Evolutionary conservation across 1,284 basidiomycete species (phyloP).

Genomic region (Wallemia ichthyophaga): DNA sequence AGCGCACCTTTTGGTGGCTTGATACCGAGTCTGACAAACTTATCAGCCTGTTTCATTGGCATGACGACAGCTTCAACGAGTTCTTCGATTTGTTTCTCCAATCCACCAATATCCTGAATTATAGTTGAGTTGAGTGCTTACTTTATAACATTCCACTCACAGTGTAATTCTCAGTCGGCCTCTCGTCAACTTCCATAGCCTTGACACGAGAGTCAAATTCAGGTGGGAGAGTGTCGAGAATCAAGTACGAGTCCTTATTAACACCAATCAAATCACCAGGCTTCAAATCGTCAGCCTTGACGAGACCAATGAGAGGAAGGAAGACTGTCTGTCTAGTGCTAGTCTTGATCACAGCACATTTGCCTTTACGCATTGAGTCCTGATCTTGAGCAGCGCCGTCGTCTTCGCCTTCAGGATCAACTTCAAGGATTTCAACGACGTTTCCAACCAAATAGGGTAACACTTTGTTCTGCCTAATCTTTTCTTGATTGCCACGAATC

Average conservation of each 20-base stretch:
- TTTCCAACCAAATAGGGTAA: conserved; percentile 93
- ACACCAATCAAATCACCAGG: conserved; percentile 91
- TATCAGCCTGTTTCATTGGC: conserved; percentile 50
- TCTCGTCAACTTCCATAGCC: conserved; percentile 76
- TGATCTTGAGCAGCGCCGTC: conserved; percentile 80
- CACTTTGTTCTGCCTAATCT: conserved; percentile 99
- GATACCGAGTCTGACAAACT: conserved; percentile 53
- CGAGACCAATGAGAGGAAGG: conserved; percentile 86
- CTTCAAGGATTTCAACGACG: conserved; percentile 84
- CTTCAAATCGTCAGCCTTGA: conserved; percentile 59
- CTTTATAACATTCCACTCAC: no score
- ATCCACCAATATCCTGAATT: conserved; percentile 31
- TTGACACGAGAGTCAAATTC: conserved; percentile 52
- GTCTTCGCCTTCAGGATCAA: conserved; percentile 73
- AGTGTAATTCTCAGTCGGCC: conserved; percentile 44
- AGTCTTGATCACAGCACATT: conserved; percentile 96
- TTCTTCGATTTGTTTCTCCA: conserved; percentile 57
- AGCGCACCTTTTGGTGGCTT: conserved; percentile 43
- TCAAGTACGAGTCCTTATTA: conserved; percentile 97
- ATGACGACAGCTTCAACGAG: conserved; percentile 47
- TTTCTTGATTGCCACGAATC: conserved; percentile 90
- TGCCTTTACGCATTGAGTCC: conserved; percentile 76
- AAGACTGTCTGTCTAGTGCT: conserved; percentile 88
- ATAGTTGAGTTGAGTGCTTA: background rate
- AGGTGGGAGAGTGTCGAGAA: conserved; percentile 56